Percentiles rank a stretch among this genome's conserved stretches.
Conservation (phyloP, 257 asterid species). For the Ballota nigra region DNA sequence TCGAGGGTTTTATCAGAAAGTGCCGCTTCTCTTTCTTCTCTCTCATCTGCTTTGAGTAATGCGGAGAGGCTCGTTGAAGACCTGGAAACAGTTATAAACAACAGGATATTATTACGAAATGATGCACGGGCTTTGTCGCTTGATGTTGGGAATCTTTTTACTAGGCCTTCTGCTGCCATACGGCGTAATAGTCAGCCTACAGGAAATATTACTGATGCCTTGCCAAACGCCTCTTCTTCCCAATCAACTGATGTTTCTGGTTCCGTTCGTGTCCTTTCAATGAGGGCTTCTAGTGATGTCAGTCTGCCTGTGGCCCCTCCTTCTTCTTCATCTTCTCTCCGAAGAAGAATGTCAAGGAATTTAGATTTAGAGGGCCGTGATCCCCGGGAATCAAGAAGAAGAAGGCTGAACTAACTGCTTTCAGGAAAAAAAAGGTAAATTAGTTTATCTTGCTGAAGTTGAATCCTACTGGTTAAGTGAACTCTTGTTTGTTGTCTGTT, state of each 20-base stretch:
- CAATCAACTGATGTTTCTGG: conserved; percentile 36
- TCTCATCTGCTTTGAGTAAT: conserved; percentile 65
- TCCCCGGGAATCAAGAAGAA: conserved; percentile 47
- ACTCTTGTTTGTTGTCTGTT: conserved; percentile 26
- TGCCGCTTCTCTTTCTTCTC: conserved; percentile 69
- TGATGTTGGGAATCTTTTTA: conserved; percentile 36
- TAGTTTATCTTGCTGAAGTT: conserved; percentile 14
- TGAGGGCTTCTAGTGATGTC: conserved; percentile 25
- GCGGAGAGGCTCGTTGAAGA: conserved; percentile 77
- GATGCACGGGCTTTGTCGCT: conserved; percentile 29
- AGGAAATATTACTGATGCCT: conserved; percentile 28
- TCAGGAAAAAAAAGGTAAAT: conserved; percentile 7
- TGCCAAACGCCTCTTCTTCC: conserved; percentile 39
- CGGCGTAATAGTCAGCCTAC: conserved; percentile 35
- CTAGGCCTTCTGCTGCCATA: conserved; percentile 31
- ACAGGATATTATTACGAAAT: conserved; percentile 33
- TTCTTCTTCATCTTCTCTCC: conserved; percentile 29
- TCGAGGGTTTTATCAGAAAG: conserved; percentile 73
- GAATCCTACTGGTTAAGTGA: conserved; percentile 13
- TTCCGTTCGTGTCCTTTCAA: conserved; percentile 23
- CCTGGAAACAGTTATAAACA: conserved; percentile 58
- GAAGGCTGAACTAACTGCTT: conserved; percentile 48
- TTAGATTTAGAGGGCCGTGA: conserved; percentile 33
- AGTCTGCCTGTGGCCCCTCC: conserved; percentile 20
- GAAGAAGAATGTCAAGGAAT: conserved; percentile 41